These are phyloP conservation scores for Neostapfia colusana DNA, from an alignment of 176 grass and related monocot species.

Conservation along the genomic window DNA sequence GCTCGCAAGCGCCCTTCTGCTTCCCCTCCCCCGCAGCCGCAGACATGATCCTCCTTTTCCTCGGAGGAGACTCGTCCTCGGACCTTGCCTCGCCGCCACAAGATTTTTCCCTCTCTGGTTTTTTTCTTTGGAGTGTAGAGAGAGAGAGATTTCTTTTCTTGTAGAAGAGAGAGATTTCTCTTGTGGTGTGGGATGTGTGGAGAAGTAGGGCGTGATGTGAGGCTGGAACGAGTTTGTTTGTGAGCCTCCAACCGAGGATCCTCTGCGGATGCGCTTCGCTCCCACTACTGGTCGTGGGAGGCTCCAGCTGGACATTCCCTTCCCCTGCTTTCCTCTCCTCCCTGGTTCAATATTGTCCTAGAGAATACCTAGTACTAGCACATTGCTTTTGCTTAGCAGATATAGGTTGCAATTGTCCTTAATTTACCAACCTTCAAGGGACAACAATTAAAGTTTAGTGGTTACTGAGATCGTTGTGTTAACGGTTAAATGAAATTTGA, in stretches of 20 bases:
- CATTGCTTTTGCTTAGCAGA: background rate
- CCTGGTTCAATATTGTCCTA: background rate
- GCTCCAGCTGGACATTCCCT: slow-evolving; percentile 43
- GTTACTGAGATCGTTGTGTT: too few relatives aligned
- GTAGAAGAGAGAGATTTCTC: background rate
- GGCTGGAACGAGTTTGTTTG: slow-evolving; percentile 33
- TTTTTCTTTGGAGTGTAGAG: background rate
- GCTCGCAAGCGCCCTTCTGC: slow-evolving; percentile 50
- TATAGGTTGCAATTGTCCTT: background rate
- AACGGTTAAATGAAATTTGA: too few relatives aligned
- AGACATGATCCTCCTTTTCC: slow-evolving; percentile 21
- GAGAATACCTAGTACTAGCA: background rate
- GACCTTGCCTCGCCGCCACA: background rate
- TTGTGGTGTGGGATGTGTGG: background rate
- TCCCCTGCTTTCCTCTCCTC: background rate
- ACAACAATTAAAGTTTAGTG: too few relatives aligned
- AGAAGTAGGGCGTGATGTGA: slow-evolving; percentile 6
- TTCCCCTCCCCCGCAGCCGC: background rate
- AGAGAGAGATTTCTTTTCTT: background rate
- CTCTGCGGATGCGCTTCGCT: slow-evolving; percentile 47
- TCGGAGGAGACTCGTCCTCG: background rate
- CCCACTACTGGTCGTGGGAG: slow-evolving; percentile 8
- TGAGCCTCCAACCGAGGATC: slow-evolving; percentile 38
- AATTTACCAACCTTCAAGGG: background rate
- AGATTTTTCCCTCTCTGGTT: background rate